Evolutionary conservation across 306 rosid genomes (phyloP).

Genomic region (Rosa lucieae): DNA sequence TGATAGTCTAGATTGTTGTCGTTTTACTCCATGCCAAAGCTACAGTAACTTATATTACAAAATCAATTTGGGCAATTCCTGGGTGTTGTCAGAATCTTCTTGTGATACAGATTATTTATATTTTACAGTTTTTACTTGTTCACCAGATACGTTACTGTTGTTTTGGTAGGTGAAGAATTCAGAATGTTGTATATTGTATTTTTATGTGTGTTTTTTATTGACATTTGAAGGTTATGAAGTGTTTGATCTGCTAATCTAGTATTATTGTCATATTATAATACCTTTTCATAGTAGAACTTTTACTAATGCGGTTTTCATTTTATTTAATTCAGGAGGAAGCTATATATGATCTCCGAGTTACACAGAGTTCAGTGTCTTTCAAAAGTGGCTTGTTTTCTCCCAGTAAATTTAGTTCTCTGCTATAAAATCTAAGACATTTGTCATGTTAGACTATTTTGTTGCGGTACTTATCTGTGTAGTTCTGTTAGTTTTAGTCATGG

Average conservation of each 20-base stretch:
- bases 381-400: slow-evolving; percentile 85
- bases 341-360: slow-evolving; percentile 78
- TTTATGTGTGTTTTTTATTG: too few relatives aligned
- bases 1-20: not conserved
- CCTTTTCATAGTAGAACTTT: not conserved
- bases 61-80: too few relatives aligned
- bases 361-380: slow-evolving; percentile 68
- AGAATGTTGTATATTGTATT: too few relatives aligned
- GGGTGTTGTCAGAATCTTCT: too few relatives aligned
- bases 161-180: too few relatives aligned
- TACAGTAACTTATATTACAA: too few relatives aligned
- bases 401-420: slow-evolving; percentile 44
- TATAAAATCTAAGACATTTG: slow-evolving; percentile 22
- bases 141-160: too few relatives aligned
- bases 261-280: too few relatives aligned
- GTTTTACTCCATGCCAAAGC: not conserved
- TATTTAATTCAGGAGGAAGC: slow-evolving; percentile 61
- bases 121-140: too few relatives aligned
- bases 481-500: slow-evolving; percentile 31
- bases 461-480: slow-evolving; percentile 20
- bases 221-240: not conserved
- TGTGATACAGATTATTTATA: too few relatives aligned
- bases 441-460: slow-evolving; percentile 20
- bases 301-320: not conserved
- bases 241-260: not conserved